Conservation (phyloP, 306 rosid species). For the Mucuna pruriens region DNA sequence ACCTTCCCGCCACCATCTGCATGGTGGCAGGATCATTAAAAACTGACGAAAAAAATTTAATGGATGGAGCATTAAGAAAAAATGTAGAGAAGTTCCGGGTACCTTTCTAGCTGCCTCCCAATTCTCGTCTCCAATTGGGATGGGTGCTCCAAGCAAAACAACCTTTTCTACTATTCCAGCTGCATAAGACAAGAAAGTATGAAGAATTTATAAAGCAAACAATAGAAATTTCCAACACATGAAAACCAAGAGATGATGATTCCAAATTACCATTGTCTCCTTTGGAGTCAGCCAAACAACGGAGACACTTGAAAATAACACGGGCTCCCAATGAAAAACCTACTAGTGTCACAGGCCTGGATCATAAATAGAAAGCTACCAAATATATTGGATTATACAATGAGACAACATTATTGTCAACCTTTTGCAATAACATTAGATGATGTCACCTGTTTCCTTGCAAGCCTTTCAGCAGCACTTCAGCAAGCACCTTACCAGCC, state of each 20-base stretch:
- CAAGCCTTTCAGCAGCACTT: slow-evolving; percentile 57
- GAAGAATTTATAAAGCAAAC: slow-evolving; percentile 24
- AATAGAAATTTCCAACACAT: slow-evolving; percentile 17
- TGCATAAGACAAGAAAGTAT: slow-evolving; percentile 36
- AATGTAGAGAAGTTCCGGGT: background rate
- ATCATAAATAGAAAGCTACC: slow-evolving; percentile 44
- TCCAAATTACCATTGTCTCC: slow-evolving; percentile 59
- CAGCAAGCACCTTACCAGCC: slow-evolving; percentile 75
- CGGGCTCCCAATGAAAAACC: slow-evolving; percentile 77
- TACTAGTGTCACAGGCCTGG: slow-evolving; percentile 75
- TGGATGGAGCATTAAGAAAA: background rate
- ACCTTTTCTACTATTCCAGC: slow-evolving; percentile 71
- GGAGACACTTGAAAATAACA: slow-evolving; percentile 71
- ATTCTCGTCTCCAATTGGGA: slow-evolving; percentile 58
- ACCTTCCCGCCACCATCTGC: slow-evolving; percentile 80
- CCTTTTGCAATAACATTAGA: slow-evolving; percentile 38
- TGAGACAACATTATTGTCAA: slow-evolving; percentile 30
- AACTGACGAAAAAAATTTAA: background rate
- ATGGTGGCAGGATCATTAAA: slow-evolving; percentile 25
- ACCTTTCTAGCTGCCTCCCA: slow-evolving; percentile 70
- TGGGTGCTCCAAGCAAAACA: slow-evolving; percentile 78
- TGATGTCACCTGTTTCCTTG: slow-evolving; percentile 69
- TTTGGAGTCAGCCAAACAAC: slow-evolving; percentile 52
- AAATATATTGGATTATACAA: slow-evolving; percentile 35
- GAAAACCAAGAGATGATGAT: slow-evolving; percentile 25